phyloP scores from a whole-genome alignment of 768 basidiomycete species.

The Obba rivulosa region DNA sequence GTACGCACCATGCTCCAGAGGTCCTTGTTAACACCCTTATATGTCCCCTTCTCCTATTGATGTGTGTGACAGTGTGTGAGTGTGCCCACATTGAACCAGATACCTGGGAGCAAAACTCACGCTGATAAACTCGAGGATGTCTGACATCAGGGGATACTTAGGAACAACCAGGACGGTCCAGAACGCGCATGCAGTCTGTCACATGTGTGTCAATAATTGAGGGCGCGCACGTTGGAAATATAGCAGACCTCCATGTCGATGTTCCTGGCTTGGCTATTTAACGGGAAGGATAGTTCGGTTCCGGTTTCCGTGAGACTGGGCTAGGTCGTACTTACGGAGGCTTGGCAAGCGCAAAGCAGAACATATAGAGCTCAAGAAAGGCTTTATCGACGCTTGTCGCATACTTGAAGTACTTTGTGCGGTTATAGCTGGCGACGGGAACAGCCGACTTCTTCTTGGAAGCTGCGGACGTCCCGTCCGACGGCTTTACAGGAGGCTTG shows the following conservation, averaged over 20 bases:
- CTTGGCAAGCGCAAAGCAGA: constrained; percentile 68
- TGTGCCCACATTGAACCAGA: background rate
- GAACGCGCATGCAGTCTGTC: constrained; percentile 62
- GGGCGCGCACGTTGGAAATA: background rate
- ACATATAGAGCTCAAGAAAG: constrained; percentile 64
- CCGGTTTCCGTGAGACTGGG: too few relatives aligned
- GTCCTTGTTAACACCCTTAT: constrained; percentile 81
- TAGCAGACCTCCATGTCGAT: constrained; percentile 75
- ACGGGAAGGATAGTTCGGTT: too few relatives aligned
- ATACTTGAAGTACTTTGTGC: constrained; percentile 44
- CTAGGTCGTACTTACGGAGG: constrained; percentile 47
- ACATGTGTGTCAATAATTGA: background rate
- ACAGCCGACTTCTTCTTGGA: constrained; percentile 32
- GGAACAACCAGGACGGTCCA: constrained; percentile 74
- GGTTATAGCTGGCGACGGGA: constrained; percentile 49
- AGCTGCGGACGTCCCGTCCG: constrained; percentile 19
- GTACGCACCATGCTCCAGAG: constrained; percentile 74
- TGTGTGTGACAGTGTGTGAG: background rate
- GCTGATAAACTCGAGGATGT: constrained; percentile 60
- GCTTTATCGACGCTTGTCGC: constrained; percentile 42
- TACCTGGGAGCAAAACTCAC: constrained; percentile 32
- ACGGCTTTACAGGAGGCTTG: constrained; percentile 29
- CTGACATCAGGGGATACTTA: constrained; percentile 59
- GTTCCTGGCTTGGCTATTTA: constrained; percentile 58
- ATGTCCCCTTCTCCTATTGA: constrained; percentile 43